Evolutionary conservation across 1,284 basidiomycete species (phyloP).

Genomic region (Sporisorium iseilematis-ciliati): DNA sequence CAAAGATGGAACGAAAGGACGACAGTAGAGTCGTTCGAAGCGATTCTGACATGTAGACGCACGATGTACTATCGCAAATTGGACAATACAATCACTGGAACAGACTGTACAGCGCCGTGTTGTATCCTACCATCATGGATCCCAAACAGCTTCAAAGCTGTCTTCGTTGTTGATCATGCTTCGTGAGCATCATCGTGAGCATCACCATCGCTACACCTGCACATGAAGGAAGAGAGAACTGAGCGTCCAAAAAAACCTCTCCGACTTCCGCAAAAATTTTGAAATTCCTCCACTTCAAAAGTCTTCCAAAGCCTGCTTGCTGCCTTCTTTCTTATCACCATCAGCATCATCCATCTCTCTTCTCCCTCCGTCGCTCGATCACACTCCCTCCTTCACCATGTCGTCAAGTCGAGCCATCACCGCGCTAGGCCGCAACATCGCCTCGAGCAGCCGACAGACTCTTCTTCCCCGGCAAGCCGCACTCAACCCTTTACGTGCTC

Average conservation of each 20-base stretch:
- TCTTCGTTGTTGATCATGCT: too few species aligned
- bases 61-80: neutral
- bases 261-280: conserved; percentile 3
- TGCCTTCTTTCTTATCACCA: neutral
- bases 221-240: neutral
- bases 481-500: neutral
- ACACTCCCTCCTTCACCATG: conserved; percentile 3
- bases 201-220: neutral
- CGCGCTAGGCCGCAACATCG: conserved; percentile 16
- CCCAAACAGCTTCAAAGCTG: too few species aligned
- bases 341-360: neutral
- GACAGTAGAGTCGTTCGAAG: neutral
- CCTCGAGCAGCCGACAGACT: conserved; percentile 21
- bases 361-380: neutral
- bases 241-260: neutral
- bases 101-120: neutral
- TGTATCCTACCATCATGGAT: neutral
- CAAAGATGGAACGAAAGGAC: neutral
- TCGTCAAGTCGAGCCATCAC: conserved; percentile 14
- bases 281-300: conserved; percentile 2
- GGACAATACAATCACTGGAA: neutral
- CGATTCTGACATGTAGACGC: neutral
- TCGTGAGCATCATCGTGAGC: neutral
- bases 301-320: neutral
- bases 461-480: neutral